A percentile compares a stretch with the other conserved stretches of the same genome.
Conservation (phyloP, 2,329 filamentous ascomycete species). For the Scolecobasidium constrictum region DNA sequence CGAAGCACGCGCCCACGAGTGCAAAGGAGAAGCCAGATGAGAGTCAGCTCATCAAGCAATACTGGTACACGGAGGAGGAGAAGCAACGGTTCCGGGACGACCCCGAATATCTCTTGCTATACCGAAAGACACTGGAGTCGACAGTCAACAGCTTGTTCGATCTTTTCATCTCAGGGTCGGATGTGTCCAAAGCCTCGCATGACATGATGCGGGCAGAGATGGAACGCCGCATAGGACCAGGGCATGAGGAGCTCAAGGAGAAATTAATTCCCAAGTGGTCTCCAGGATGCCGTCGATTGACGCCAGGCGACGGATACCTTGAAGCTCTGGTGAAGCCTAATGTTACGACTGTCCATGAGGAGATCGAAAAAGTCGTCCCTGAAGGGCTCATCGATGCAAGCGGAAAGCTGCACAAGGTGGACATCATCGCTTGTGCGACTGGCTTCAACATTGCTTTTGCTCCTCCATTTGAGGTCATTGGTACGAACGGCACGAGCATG, state of each 20-base stretch:
- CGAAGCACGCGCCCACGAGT: not conserved
- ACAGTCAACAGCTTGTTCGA: conserved; percentile 10
- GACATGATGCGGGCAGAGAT: conserved; percentile 23
- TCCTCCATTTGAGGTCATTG: not conserved
- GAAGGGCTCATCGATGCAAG: conserved; percentile 29
- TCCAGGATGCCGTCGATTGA: conserved; percentile 36
- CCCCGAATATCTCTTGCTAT: conserved; percentile 9
- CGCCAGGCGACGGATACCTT: conserved; percentile 41
- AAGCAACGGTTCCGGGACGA: conserved; percentile 8
- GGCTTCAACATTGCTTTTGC: conserved; percentile 24
- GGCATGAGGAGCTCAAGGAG: conserved; percentile 29
- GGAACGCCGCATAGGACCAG: conserved; percentile 24
- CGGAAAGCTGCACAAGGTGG: conserved; percentile 25
- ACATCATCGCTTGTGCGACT: conserved; percentile 34
- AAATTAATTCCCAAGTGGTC: conserved; percentile 29
- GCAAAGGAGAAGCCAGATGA: not conserved
- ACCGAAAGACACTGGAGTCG: conserved; percentile 10
- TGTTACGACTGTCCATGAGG: conserved; percentile 23
- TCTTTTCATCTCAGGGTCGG: conserved; percentile 10
- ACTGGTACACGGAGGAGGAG: conserved; percentile 9
- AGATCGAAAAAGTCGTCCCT: conserved; percentile 25
- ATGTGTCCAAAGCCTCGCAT: conserved; percentile 2
- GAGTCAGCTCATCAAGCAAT: not conserved
- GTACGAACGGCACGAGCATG: not conserved
- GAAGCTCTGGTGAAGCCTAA: conserved; percentile 35